phyloP scores from a whole-genome alignment of 192 early-diverging fungal genomes.

The Entomortierella lignicola region DNA sequence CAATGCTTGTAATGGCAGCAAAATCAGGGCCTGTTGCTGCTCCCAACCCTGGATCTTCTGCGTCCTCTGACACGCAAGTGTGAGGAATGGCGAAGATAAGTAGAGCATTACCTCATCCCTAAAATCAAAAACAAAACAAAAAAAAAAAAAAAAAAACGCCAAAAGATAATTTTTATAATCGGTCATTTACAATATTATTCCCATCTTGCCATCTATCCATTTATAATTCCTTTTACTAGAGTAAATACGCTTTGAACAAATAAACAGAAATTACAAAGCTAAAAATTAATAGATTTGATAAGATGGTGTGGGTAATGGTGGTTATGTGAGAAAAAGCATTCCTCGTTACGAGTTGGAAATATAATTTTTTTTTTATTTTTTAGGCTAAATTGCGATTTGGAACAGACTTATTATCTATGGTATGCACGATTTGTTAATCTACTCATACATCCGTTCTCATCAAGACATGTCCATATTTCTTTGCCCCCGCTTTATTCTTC shows the following conservation, averaged over 20 bases:
- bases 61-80: not conserved
- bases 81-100: too few relatives aligned
- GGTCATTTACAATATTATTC: too few relatives aligned
- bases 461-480: too few relatives aligned
- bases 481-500: not conserved
- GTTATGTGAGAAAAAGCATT: not conserved
- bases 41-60: not conserved
- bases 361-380: not conserved
- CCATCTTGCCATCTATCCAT: too few relatives aligned
- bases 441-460: not conserved
- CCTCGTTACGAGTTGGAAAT: not conserved
- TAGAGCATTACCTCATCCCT: too few relatives aligned
- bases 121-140: too few relatives aligned
- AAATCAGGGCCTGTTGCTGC: not conserved
- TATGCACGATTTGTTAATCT: not conserved
- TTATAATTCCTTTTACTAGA: too few relatives aligned
- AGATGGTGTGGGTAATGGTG: too few relatives aligned
- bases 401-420: not conserved
- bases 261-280: not conserved
- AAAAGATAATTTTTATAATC: not conserved
- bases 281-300: not conserved
- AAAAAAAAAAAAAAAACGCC: not conserved
- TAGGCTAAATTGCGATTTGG: constrained; percentile 32
- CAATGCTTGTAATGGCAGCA: constrained; percentile 31
- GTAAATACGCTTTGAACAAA: too few relatives aligned